Evolutionary conservation across 2,329 filamentous ascomycete species (phyloP), one percentile per base, ranked within the genome.

Genomic region (Oidium heveae): DNA sequence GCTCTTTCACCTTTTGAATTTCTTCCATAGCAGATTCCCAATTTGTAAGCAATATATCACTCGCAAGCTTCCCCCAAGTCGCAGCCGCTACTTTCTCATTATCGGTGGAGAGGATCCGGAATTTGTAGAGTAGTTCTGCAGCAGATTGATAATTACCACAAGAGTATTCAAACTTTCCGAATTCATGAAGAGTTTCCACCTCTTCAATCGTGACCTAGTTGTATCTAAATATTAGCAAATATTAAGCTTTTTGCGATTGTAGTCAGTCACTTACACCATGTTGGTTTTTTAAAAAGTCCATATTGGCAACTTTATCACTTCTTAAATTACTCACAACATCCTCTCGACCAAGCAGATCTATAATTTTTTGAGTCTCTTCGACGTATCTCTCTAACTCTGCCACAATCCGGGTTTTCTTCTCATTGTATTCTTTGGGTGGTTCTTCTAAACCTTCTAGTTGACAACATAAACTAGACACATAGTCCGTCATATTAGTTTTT

Each of bases 401-500:
- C 64, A 96, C 72, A 58, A 96, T 88, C 66, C 88, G 82, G 68
- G 95, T 84, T 65, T 86, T 77, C 80, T 91, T 93, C 68, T 84
- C 80, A 63, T 80, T 77, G 69, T 88, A 96, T 69, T 95, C 87
- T 59, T 82, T 76, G 53, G 91, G 88, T 55, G 84, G 72, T 58
- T 85, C 76, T 57, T 83, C 75, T 59, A 86, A 77, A 63, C 81
- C 76, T 72, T 96, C 80, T 61, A 98, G 79, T 65, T 95, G 84
- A 67, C 84, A 84, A 74, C 94, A 86, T 61, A 98, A 73, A 65
- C 82, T 84, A 65, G 88, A 88, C 55, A 96, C 86, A 68, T 94
- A 98, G 70, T 98, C 91, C 64, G 84, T 91, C 91, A 98, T 98
- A 75, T 96, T 95, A 65, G 91, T 96, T 68, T 87, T 82, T 73